Conservation (phyloP, 169 alveolate genomes). For the Plasmodium ovale region DNA sequence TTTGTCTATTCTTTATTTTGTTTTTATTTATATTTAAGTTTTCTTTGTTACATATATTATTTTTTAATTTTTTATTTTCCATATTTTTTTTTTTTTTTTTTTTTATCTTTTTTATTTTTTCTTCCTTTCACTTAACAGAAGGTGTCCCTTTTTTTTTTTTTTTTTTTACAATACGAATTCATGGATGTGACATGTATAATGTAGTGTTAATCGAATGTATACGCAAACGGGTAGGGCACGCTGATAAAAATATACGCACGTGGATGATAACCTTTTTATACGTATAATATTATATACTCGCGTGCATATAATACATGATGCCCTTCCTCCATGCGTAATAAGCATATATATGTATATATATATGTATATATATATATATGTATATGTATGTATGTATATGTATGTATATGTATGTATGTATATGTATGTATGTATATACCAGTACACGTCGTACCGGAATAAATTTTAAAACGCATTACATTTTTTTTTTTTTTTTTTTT, state of each 20-base stretch:
- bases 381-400: not conserved
- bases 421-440: not conserved
- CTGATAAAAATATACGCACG: too few relatives aligned
- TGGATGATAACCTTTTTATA: too few relatives aligned
- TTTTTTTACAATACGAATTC: too few relatives aligned
- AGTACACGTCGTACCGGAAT: too few relatives aligned
- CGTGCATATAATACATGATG: not conserved
- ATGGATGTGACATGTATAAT: too few relatives aligned
- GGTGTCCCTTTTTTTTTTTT: not conserved
- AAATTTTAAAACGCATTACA: too few relatives aligned
- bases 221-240: too few relatives aligned
- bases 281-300: not conserved
- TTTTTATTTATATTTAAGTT: not conserved
- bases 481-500: too few relatives aligned
- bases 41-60: conserved; percentile 8
- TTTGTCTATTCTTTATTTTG: conserved; percentile 23
- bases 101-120: not conserved
- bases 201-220: too few relatives aligned
- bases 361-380: conserved; percentile 1
- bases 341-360: conserved; percentile 1
- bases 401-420: too few relatives aligned
- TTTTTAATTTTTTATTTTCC: conserved; percentile 12
- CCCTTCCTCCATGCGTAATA: too few relatives aligned
- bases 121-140: not conserved
- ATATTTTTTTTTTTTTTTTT: conserved; percentile 15